Conservation (phyloP, 345 rosid species). For the Syzygium aromaticum region DNA sequence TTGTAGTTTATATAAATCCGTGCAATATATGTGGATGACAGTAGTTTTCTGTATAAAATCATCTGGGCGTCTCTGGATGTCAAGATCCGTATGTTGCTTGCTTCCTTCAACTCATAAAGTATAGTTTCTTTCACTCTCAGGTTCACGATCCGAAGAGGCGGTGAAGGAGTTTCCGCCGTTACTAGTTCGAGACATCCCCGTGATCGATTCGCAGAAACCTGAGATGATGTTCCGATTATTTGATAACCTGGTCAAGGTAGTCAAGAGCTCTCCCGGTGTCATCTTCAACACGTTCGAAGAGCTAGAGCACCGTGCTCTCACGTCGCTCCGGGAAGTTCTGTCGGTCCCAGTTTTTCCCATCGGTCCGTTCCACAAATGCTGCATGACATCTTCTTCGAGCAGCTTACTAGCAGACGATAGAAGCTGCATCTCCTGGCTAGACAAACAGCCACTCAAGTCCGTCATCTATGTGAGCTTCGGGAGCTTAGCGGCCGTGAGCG, state of each 20-base stretch:
- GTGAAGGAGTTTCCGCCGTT: constrained; percentile 32
- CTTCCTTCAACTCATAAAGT: background rate
- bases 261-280: constrained; percentile 20
- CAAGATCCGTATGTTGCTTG: background rate
- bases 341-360: constrained; percentile 14
- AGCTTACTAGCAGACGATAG: constrained; percentile 14
- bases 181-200: constrained; percentile 33
- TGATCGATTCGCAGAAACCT: constrained; percentile 1
- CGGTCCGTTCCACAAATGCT: constrained; percentile 30
- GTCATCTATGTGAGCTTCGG: constrained; percentile 34
- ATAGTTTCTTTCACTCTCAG: constrained; percentile 3
- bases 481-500: constrained; percentile 11
- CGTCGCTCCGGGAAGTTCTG: background rate
- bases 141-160: constrained; percentile 20
- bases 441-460: constrained; percentile 14
- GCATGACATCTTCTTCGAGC: constrained; percentile 8
- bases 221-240: constrained; percentile 1
- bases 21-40: background rate
- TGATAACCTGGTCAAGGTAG: constrained; percentile 9
- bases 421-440: constrained; percentile 28
- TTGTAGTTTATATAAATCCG: background rate
- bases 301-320: constrained; percentile 10
- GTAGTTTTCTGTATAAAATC: background rate
- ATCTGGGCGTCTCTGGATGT: background rate
- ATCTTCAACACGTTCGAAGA: constrained; percentile 20